Evolutionary conservation across 2,329 filamentous ascomycete species (phyloP), one percentile per base, ranked within the genome.

Genomic region (Botrytis porri): DNA sequence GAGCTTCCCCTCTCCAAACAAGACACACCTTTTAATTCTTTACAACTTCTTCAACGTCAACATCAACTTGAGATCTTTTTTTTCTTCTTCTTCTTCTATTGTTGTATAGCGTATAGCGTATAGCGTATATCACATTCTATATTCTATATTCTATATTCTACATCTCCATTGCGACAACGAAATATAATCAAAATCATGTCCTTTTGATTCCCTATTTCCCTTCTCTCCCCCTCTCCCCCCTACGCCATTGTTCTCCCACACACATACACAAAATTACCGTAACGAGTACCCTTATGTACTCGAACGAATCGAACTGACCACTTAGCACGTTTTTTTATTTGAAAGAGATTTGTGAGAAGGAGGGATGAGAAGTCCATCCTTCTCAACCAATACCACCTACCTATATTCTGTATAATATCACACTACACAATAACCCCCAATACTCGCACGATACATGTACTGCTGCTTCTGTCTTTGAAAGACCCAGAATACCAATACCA

Each of bases 381-480:
- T 41, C 45, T 66, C 43, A n/a, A 37, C 43, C 63, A 10, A 51
- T 48, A 65, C 29, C 29, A 65, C 29, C 29, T 14, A 39, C 25
- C 48, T n/a, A n/a, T 14, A n/a, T n/a, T 39, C n/a, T 66, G 63
- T 66, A 66, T 29, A 66, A 37, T 66, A 66, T 22, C 48, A 66
- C 10, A 51, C 29, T 35, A 65, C 41, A 29, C 37, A 9, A 62
- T 25, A 37, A 54, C 20, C 39, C 20, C 39, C 14, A 22, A 37
- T 22, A 8, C 12, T 22, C n/a, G 10, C 41, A 25, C 48, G 25
- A 51, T 66, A 51, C 32, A 66, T 51, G 43, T 51, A 35, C 63
- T 66, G 45, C 63, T 66, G 43, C 43, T 37, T 22, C 43, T 51
- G 64, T 54, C 64, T 39, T 54, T 29, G 35, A 66, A 14, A 29